Base-by-base conservation (phyloP, 345 rosid species). In the Populus alba region DNA sequence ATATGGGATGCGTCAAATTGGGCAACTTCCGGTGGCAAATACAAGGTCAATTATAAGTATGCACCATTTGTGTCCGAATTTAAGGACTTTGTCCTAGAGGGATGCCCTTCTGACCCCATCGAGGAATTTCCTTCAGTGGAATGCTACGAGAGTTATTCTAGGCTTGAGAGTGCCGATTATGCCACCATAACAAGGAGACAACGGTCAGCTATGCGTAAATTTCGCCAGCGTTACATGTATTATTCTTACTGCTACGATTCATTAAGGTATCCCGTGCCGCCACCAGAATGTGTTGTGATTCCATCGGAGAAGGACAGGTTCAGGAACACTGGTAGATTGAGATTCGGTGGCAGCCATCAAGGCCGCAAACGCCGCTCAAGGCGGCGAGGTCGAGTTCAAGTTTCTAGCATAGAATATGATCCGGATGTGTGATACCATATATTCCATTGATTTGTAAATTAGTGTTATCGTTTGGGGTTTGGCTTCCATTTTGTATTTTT, bases 1-100 rank as follows among this genome's bases (percentile, higher is more conserved):
- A 92, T 94, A n/a, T 97, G 99, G 99, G 99, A 97, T 35, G 98
- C 92, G 8, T 94, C 99, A 0, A 87, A 77, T 68, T 96, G 99
- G 98, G 97, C 99, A 16, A 94, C 99, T 7, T 81, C 88, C 0
- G 97, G 99, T 1, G 99, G 99, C 0, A 88, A 83, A 77, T 81
- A 79, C 85, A 91, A 90, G 79, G 98, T 87, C 2, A 80, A 96
- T 61, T 92, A 96, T 81, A 87, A 87, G 68, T 96, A 82, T 75
- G 89, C 97, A 2, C 97, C 98, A 0, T 96, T 96, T 61, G 78
- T 85, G 1, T 84, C 97, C 17, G 97, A 92, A 29, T 96, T 89
- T 57, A 90, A 84, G 77, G 90, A 89, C 7, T 80, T 96, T 11
- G 87, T 83, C 13, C 84, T 94, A 0, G 91, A 90, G 2, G 98